Evolutionary conservation across 352 stramenopile genomes (phyloP).

Genomic region (Globisporangium polare): DNA sequence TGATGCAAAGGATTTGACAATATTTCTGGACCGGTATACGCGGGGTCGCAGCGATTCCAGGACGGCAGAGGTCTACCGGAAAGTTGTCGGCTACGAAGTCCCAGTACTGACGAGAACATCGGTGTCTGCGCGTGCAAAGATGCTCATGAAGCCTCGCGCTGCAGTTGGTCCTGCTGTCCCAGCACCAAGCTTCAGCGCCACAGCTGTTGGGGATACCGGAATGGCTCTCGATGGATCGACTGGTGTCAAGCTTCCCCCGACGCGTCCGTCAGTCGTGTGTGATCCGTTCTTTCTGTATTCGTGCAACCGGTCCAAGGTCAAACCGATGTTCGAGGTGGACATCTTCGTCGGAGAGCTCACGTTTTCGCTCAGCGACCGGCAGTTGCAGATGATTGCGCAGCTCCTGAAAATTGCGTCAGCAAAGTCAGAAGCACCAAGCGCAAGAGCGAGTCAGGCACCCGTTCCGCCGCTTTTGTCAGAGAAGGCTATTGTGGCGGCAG

Average conservation of each 20-base stretch:
- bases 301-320: slow-evolving; percentile 33
- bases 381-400: slow-evolving; percentile 78
- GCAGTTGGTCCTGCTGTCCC: slow-evolving; percentile 7
- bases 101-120: slow-evolving; percentile 71
- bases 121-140: slow-evolving; percentile 49
- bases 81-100: slow-evolving; percentile 78
- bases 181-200: slow-evolving; percentile 8
- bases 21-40: slow-evolving; percentile 83
- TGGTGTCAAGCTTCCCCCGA: slow-evolving; percentile 24
- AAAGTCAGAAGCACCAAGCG: slow-evolving; percentile 23
- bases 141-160: slow-evolving; percentile 40
- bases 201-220: neutral
- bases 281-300: slow-evolving; percentile 76
- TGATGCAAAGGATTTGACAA: slow-evolving; percentile 75
- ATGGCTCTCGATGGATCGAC: neutral
- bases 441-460: neutral
- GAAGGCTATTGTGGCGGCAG: neutral
- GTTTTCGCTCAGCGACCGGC: slow-evolving; percentile 80
- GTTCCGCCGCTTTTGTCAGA: neutral
- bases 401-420: slow-evolving; percentile 39
- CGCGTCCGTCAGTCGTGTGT: slow-evolving; percentile 38
- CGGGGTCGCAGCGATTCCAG: slow-evolving; percentile 31
- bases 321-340: slow-evolving; percentile 61
- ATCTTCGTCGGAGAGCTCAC: slow-evolving; percentile 63
- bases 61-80: slow-evolving; percentile 42